A percentile compares a stretch with the other conserved stretches of the same genome.
phyloP scores from a whole-genome alignment of 2,329 filamentous ascomycete genomes.

The Epichloe aotearoae region DNA sequence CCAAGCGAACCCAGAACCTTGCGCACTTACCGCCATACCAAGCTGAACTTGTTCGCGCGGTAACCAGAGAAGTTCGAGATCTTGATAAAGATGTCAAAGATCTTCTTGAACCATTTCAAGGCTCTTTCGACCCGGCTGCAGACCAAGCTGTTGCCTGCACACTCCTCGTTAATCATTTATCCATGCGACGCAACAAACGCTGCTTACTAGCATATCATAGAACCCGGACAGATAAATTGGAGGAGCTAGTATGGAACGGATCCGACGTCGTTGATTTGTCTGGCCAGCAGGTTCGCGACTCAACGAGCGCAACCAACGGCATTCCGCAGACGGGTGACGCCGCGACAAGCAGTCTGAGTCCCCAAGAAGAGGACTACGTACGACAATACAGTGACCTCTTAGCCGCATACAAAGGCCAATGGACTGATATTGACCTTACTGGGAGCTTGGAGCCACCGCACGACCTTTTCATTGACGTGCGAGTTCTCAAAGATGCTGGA shows the following conservation, averaged over 20 bases:
- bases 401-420: slow-evolving; percentile 94
- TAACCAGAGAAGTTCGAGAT: slow-evolving; percentile 85
- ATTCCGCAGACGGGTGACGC: slow-evolving; percentile 28
- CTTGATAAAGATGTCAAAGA: slow-evolving; percentile 73
- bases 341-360: slow-evolving; percentile 66
- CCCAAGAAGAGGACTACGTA: slow-evolving; percentile 94
- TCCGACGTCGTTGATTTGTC: slow-evolving; percentile 65
- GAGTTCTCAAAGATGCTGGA: slow-evolving; percentile 89
- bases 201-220: slow-evolving; percentile 91
- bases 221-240: slow-evolving; percentile 78
- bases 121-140: slow-evolving; percentile 70
- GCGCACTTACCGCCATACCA: slow-evolving; percentile 82
- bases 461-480: slow-evolving; percentile 92
- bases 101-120: slow-evolving; percentile 70
- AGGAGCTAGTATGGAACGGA: slow-evolving; percentile 87
- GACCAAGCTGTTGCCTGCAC: slow-evolving; percentile 79
- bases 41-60: slow-evolving; percentile 74
- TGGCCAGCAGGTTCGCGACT: slow-evolving; percentile 38
- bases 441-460: slow-evolving; percentile 87
- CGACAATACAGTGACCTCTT: slow-evolving; percentile 82
- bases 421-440: slow-evolving; percentile 94
- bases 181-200: slow-evolving; percentile 91
- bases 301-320: slow-evolving; percentile 19
- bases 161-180: slow-evolving; percentile 83
- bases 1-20: slow-evolving; percentile 84